Conservation (phyloP, 208 protist species). For the Acanthamoeba healyi region DNA sequence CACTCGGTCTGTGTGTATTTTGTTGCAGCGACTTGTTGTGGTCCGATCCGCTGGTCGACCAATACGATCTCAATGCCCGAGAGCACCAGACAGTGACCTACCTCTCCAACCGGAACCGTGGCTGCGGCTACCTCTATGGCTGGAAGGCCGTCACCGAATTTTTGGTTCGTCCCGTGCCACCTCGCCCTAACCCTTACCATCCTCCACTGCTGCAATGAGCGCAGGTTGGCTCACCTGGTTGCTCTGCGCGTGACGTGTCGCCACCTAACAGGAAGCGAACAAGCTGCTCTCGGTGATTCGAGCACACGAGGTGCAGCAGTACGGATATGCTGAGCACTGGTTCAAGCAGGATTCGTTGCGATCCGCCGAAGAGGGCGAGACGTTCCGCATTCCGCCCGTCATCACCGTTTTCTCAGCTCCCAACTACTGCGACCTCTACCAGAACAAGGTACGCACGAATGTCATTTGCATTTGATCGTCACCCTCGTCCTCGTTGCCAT, state of each 20-base stretch:
- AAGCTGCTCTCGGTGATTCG: slow-evolving; percentile 93
- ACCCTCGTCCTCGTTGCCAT: too few relatives aligned
- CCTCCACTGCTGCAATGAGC: not conserved
- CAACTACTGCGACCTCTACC: slow-evolving; percentile 96
- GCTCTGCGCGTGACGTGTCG: too few relatives aligned
- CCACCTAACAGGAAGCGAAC: slow-evolving; percentile 83
- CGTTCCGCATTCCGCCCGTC: slow-evolving; percentile 90
- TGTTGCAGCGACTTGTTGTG: slow-evolving; percentile 91
- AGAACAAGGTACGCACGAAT: slow-evolving; percentile 92
- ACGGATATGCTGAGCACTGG: slow-evolving; percentile 83
- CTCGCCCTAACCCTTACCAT: slow-evolving; percentile 90
- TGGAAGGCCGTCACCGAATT: slow-evolving; percentile 64
- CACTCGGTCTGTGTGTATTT: not conserved
- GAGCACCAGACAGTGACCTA: slow-evolving; percentile 61
- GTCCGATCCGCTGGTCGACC: slow-evolving; percentile 94
- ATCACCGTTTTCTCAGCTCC: slow-evolving; percentile 95
- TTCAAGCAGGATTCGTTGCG: slow-evolving; percentile 49
- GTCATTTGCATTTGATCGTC: too few relatives aligned
- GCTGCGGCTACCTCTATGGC: slow-evolving; percentile 85
- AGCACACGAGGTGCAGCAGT: slow-evolving; percentile 94
- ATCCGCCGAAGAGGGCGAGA: not conserved
- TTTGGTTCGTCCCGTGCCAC: slow-evolving; percentile 59
- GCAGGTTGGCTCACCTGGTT: not conserved
- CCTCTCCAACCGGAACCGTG: slow-evolving; percentile 78
- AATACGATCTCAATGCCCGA: slow-evolving; percentile 88